Conservation (phyloP, 164 flowering plant genomes). For the Euptelea pleiosperma region DNA sequence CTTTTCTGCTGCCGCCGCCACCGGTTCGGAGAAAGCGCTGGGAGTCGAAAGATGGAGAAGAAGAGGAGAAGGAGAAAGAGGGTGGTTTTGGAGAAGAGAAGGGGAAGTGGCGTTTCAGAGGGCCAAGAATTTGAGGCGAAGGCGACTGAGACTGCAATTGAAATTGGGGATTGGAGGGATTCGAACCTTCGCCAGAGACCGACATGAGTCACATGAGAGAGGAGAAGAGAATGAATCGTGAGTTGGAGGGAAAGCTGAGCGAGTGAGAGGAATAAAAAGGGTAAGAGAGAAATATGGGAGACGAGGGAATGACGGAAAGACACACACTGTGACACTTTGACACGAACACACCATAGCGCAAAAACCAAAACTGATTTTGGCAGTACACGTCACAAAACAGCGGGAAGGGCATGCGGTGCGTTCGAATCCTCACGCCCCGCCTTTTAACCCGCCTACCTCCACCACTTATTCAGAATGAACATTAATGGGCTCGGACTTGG, state of each 20-base stretch:
- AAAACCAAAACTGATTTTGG: constrained; percentile 1
- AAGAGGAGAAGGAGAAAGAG: background rate
- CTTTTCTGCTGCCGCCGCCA: constrained; percentile 2
- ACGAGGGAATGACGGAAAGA: no score
- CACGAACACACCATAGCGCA: background rate
- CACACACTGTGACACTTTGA: background rate
- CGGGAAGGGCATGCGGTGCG: background rate
- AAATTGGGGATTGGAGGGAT: constrained; percentile 11
- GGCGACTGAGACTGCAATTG: constrained; percentile 15
- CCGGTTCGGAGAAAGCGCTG: background rate
- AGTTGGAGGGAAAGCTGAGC: no score
- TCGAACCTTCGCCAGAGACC: constrained; percentile 19
- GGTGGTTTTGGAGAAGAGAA: constrained; percentile 8
- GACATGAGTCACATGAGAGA: constrained; percentile 16
- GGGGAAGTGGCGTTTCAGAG: constrained; percentile 17
- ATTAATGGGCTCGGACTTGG: no score
- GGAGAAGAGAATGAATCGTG: background rate
- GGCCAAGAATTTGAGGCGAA: constrained; percentile 1
- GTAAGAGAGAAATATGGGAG: background rate
- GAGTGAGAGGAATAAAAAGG: background rate
- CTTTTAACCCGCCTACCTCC: no score
- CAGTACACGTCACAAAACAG: background rate
- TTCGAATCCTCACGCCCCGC: constrained; percentile 2
- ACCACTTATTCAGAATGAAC: no score
- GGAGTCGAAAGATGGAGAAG: constrained; percentile 1